Evolutionary conservation across 2,329 filamentous ascomycete species (phyloP).

Genomic region (Neopestalotiopsis sp.): DNA sequence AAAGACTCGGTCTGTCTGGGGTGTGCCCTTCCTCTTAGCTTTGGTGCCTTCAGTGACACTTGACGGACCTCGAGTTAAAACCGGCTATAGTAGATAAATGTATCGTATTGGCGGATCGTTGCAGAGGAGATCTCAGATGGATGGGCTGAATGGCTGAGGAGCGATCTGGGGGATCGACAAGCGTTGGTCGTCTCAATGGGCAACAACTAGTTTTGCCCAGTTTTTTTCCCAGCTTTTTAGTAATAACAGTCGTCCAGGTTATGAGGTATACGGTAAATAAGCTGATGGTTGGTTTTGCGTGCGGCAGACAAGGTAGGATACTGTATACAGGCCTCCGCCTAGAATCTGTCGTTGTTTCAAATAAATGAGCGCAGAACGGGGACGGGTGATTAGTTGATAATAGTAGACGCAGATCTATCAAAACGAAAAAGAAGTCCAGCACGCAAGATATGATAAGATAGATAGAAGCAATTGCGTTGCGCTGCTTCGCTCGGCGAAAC

Average conservation of each 20-base stretch:
- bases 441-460: conserved; percentile 4
- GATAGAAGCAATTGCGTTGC: not conserved
- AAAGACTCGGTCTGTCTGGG: not conserved
- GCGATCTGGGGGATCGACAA: not conserved
- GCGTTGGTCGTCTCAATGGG: conserved; percentile 15
- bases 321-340: not conserved
- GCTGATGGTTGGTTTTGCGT: not conserved
- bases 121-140: not conserved
- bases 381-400: conserved; percentile 7
- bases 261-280: not conserved
- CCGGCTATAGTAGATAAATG: not conserved
- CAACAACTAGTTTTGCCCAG: conserved; percentile 5
- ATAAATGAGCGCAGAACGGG: not conserved
- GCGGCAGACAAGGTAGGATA: not conserved
- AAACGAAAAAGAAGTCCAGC: not conserved
- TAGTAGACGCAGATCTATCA: not conserved
- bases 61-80: not conserved
- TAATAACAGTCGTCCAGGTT: not conserved
- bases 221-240: not conserved
- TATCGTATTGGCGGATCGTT: not conserved
- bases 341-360: conserved; percentile 12
- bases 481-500: not conserved
- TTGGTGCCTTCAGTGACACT: not conserved
- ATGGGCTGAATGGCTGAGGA: not conserved
- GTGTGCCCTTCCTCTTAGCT: not conserved